Evolutionary conservation across 2,329 filamentous ascomycete species (phyloP).

Genomic region (Neonectria magnoliae): DNA sequence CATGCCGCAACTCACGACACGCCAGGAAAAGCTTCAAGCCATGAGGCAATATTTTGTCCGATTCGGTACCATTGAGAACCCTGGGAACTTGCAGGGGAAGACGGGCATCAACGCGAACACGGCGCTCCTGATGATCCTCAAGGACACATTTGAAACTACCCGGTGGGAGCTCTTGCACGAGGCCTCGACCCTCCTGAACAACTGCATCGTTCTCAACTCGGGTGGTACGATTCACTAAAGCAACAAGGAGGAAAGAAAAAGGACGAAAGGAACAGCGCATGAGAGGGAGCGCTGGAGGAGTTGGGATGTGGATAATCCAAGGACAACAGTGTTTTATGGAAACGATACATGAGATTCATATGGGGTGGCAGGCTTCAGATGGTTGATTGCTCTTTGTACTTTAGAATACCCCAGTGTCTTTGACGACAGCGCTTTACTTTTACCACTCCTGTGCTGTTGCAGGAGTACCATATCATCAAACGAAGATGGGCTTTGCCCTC

Average conservation of each 20-base stretch:
- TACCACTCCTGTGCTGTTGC: conserved; percentile 1
- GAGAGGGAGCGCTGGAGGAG: conserved; percentile 5
- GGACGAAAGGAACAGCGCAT: background rate
- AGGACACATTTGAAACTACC: conserved; percentile 82
- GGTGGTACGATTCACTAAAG: conserved; percentile 43
- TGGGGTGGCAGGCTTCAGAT: conserved; percentile 29
- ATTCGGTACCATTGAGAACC: conserved; percentile 76
- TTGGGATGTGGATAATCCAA: conserved; percentile 3
- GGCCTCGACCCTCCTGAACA: conserved; percentile 80
- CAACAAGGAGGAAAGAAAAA: background rate
- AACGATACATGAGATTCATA: conserved; percentile 25
- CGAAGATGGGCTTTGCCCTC: conserved; percentile 11
- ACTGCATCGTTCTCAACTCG: conserved; percentile 71
- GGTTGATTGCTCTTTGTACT: conserved; percentile 35
- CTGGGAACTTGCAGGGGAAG: conserved; percentile 79
- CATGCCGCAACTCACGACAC: conserved; percentile 62
- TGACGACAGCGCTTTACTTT: conserved; percentile 28
- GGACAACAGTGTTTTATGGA: conserved; percentile 23
- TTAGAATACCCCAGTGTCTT: conserved; percentile 44
- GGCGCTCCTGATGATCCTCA: conserved; percentile 82
- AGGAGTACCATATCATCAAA: conserved; percentile 20
- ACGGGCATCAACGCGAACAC: conserved; percentile 84
- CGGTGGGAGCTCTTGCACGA: conserved; percentile 94
- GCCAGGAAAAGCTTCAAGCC: conserved; percentile 74
- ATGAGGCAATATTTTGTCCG: conserved; percentile 83